Percentiles rank a stretch among this genome's conserved stretches.
Conservation (phyloP, 805 yeast species). For the Kuraishia floccosa region DNA sequence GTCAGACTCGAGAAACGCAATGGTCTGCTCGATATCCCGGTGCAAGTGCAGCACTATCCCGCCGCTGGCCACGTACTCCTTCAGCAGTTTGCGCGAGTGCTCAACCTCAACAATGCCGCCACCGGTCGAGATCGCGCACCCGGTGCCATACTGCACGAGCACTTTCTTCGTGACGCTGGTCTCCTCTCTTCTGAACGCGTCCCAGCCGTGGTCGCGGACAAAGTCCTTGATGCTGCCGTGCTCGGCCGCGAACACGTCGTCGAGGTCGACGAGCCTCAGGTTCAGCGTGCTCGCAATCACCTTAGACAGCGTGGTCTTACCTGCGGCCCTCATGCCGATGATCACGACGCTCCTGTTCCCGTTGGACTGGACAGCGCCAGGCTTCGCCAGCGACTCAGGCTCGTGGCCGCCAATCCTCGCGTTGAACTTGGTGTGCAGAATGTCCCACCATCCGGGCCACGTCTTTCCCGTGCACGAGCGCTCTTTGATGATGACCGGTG, state of each 20-base stretch:
- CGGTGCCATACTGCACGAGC: slow-evolving; percentile 25
- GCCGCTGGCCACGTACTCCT: slow-evolving; percentile 36
- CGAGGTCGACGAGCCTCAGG: slow-evolving; percentile 66
- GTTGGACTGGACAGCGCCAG: slow-evolving; percentile 16
- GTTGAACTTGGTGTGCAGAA: slow-evolving; percentile 57
- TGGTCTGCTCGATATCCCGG: slow-evolving; percentile 74
- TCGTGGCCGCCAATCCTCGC: slow-evolving; percentile 66
- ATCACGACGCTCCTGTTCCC: slow-evolving; percentile 54
- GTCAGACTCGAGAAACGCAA: slow-evolving; percentile 64
- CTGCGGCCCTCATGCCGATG: slow-evolving; percentile 98
- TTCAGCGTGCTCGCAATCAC: slow-evolving; percentile 69
- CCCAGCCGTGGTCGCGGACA: slow-evolving; percentile 73
- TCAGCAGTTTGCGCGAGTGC: slow-evolving; percentile 53
- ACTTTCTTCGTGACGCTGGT: slow-evolving; percentile 39
- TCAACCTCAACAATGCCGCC: slow-evolving; percentile 88
- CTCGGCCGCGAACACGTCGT: slow-evolving; percentile 51
- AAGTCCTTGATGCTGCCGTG: slow-evolving; percentile 42
- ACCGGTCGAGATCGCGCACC: slow-evolving; percentile 81
- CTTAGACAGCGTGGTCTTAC: slow-evolving; percentile 77
- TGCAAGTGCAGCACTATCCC: slow-evolving; percentile 88
- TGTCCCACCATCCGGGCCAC: slow-evolving; percentile 99
- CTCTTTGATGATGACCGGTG: slow-evolving; percentile 66
- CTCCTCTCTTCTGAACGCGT: slow-evolving; percentile 67
- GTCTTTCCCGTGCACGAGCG: slow-evolving; percentile 93
- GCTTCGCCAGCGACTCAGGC: slow-evolving; percentile 16